phyloP scores from a whole-genome alignment of 2,329 filamentous ascomycete species.

The Penicillium sp. region DNA sequence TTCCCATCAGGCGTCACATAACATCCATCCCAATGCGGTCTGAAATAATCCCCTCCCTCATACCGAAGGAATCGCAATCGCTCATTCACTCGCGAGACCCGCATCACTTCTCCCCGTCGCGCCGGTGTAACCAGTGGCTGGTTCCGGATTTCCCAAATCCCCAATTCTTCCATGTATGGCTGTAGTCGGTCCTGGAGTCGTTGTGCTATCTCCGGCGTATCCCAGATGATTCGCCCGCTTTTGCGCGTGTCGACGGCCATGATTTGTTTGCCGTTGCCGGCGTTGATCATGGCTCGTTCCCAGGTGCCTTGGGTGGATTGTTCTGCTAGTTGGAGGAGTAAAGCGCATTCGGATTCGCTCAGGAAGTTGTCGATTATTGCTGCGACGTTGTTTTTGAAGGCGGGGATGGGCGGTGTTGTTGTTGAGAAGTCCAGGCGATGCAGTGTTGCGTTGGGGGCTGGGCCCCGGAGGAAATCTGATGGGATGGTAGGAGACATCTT shows the following conservation, averaged over 20 bases:
- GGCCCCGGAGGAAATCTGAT: conserved; percentile 27
- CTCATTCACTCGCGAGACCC: conserved; percentile 57
- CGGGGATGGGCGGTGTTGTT: conserved; percentile 43
- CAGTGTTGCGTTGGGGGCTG: conserved; percentile 43
- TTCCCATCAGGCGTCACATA: conserved; percentile 55
- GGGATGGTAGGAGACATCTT: conserved; percentile 13
- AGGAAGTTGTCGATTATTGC: conserved; percentile 61
- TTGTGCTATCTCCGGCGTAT: conserved; percentile 57
- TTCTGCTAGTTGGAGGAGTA: conserved; percentile 52
- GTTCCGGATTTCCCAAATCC: conserved; percentile 37
- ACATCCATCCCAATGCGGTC: conserved; percentile 61
- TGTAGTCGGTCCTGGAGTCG: conserved; percentile 57
- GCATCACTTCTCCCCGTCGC: conserved; percentile 38
- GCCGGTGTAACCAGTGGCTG: conserved; percentile 42
- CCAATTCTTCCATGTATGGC: conserved; percentile 47
- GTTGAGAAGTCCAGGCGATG: conserved; percentile 52
- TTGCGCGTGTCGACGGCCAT: conserved; percentile 57
- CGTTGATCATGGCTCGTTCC: conserved; percentile 64
- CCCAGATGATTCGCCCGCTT: conserved; percentile 73
- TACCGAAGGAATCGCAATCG: conserved; percentile 72
- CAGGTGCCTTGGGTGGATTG: conserved; percentile 44
- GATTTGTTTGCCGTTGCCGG: conserved; percentile 57
- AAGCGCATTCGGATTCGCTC: conserved; percentile 57
- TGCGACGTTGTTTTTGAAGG: conserved; percentile 54
- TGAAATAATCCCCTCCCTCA: conserved; percentile 66